A percentile compares a stretch with the other conserved stretches of the same genome.
These are phyloP conservation scores for Trichophyton schoenleinii DNA, from an alignment of 2,329 filamentous ascomycete genomes.

Conservation along the genomic window DNA sequence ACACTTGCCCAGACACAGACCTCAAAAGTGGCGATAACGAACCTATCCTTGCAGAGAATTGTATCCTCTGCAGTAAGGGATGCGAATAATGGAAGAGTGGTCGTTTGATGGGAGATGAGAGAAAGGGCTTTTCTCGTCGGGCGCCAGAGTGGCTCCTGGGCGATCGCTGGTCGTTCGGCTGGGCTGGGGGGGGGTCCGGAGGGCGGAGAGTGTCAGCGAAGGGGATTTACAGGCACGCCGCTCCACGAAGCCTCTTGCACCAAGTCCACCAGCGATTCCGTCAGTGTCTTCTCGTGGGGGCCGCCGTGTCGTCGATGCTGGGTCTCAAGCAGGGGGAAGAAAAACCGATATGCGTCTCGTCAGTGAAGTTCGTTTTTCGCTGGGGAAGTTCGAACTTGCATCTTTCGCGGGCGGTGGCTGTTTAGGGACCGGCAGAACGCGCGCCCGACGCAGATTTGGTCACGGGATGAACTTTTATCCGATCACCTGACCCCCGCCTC, in stretches of 20 bases:
- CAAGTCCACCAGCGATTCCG: not conserved
- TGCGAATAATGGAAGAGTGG: not conserved
- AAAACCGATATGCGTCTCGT: not conserved
- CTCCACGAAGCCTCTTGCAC: not conserved
- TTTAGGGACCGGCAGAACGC: slow-evolving; percentile 11
- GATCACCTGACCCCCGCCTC: not conserved
- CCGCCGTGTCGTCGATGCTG: not conserved
- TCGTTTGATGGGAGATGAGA: not conserved
- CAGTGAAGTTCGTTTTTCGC: slow-evolving; percentile 1
- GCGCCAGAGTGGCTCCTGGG: slow-evolving; percentile 4
- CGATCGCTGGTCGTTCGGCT: slow-evolving; percentile 3
- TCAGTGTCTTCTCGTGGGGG: not conserved
- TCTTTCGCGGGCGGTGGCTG: slow-evolving; percentile 8
- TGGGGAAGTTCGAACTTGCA: not conserved
- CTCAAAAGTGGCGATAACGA: not conserved
- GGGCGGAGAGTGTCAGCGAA: not conserved
- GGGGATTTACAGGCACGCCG: not conserved
- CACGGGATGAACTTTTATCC: slow-evolving; percentile 10
- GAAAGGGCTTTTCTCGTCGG: not conserved
- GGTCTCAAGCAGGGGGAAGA: not conserved
- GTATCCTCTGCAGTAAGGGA: not conserved
- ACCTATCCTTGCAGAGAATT: not conserved
- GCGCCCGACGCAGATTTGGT: slow-evolving; percentile 6
- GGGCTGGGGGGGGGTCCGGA: slow-evolving; percentile 1
- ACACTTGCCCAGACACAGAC: not conserved